Base-by-base conservation (phyloP, 257 asterid genomes). In the Scutellaria minor region DNA sequence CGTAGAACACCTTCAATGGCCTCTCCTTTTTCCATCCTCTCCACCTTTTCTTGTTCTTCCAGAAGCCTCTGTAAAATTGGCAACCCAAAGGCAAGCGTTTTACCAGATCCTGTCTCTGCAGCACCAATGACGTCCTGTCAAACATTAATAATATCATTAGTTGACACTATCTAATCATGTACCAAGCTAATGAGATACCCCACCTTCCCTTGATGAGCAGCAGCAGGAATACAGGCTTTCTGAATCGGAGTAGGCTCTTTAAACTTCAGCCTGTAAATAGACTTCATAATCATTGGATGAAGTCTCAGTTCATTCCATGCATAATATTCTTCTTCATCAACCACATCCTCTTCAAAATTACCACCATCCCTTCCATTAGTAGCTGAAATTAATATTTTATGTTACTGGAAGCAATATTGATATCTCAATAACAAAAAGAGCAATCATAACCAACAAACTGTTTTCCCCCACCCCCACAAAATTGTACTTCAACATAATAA, bases 181-280 rank as follows among this genome's bases (percentile, higher is more conserved):
- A 56, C 63, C 71, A 59, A 66, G 62, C 56, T 42, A 24, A 66
- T 31, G 73, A 75, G 68, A 73, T 51, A 68, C 42, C 46, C 77
- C 72, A 90, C 99, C 99, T 94, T 94, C 79, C 99, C 99, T 83
- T 91, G 96, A 83, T 94, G 99, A 76, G 98, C 98, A 55, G 93
- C 96, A 66, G 95, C 95, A 81, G 98, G 99, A 76, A 94, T 90
- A 70, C 97, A 94, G 41, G 90, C 89, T 80, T 81, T 89, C 81
- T 94, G 99, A 85, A 94, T 88, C 9, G 90, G 95, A 35, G 99
- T 94, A 64, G 99, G 99, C 75, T 87, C 93, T 81, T 85, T 94
- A 81, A 90, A 94, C 77, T 94, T 90, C 68, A 92, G 89, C 75
- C 86, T 72, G 78, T 82, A 78, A 67, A 94, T 87, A 37, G 98